A percentile compares a stretch with the other conserved stretches of the same genome.
Evolutionary conservation across 306 rosid genomes (phyloP).

Genomic region (Medicago truncatula): DNA sequence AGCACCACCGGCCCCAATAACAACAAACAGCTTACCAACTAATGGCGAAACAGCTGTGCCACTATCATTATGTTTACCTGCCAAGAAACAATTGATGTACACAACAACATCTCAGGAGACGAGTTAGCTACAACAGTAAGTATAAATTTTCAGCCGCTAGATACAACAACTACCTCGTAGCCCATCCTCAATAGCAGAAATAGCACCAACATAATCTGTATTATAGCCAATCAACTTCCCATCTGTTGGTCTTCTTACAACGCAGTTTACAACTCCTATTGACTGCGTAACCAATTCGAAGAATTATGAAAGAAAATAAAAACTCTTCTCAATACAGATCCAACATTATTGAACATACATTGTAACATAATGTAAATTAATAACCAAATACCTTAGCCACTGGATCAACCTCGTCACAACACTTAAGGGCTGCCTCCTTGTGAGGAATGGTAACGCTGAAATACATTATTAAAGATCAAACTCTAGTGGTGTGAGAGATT

Average conservation of each 20-base stretch:
- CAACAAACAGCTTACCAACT: conserved; percentile 85
- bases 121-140: conserved; percentile 18
- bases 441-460: conserved; percentile 84
- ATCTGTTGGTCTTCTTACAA: conserved; percentile 74
- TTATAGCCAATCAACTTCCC: conserved; percentile 90
- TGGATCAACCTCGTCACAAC: conserved; percentile 94
- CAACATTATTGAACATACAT: conserved; percentile 17
- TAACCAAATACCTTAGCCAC: conserved; percentile 77
- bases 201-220: conserved; percentile 87
- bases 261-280: conserved; percentile 91
- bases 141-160: conserved; percentile 33
- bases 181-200: conserved; percentile 89
- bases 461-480: conserved; percentile 45
- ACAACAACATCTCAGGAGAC: conserved; percentile 17
- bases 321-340: conserved; percentile 33
- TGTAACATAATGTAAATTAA: conserved; percentile 31
- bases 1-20: conserved; percentile 98
- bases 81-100: conserved; percentile 32
- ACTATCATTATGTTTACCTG: conserved; percentile 55
- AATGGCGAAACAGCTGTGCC: conserved; percentile 62
- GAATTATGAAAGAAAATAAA: conserved; percentile 16
- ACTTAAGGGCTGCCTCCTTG: conserved; percentile 78
- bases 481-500: conserved; percentile 14
- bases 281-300: conserved; percentile 56
- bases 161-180: conserved; percentile 61